Conservation (phyloP, 768 basidiomycete genomes). For the Rhodotorula babjevae region DNA sequence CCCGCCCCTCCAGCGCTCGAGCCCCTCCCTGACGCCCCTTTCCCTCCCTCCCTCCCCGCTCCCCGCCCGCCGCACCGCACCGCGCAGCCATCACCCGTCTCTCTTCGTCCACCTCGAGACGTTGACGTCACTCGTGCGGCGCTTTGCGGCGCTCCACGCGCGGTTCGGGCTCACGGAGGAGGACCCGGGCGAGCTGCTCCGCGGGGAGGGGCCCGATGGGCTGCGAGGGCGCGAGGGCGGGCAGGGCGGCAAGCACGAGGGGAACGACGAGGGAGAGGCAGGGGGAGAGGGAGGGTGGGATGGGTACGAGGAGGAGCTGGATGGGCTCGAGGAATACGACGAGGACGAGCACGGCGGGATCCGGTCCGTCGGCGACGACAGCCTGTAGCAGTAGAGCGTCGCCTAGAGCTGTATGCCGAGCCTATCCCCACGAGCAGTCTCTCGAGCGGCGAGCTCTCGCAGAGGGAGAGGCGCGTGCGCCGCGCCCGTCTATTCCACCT, state of each 20-base stretch:
- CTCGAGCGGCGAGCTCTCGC: too few species aligned
- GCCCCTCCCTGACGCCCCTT: too few species aligned
- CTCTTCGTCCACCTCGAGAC: conserved; percentile 36
- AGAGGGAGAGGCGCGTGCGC: background rate
- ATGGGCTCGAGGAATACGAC: background rate
- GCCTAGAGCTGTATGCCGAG: too few species aligned
- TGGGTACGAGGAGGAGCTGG: background rate
- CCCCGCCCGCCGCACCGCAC: background rate
- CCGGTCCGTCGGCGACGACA: background rate
- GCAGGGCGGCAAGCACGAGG: background rate
- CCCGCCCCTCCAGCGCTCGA: too few species aligned
- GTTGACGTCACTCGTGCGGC: conserved; percentile 46
- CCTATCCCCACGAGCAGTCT: too few species aligned
- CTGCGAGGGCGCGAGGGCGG: too few species aligned
- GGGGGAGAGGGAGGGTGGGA: too few species aligned
- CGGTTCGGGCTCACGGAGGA: conserved; percentile 43
- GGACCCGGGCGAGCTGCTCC: conserved; percentile 38
- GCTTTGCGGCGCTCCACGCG: conserved; percentile 46
- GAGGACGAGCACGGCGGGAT: background rate
- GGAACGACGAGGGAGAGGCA: background rate
- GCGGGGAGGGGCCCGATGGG: too few species aligned
- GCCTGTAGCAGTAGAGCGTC: too few species aligned
- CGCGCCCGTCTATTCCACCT: background rate
- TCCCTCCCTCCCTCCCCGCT: too few species aligned
- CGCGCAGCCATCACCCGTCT: conserved; percentile 12